These are phyloP conservation scores for Zelopaecilomyces penicillatus DNA, from an alignment of 2,329 filamentous ascomycete species.

Conservation along the genomic window DNA sequence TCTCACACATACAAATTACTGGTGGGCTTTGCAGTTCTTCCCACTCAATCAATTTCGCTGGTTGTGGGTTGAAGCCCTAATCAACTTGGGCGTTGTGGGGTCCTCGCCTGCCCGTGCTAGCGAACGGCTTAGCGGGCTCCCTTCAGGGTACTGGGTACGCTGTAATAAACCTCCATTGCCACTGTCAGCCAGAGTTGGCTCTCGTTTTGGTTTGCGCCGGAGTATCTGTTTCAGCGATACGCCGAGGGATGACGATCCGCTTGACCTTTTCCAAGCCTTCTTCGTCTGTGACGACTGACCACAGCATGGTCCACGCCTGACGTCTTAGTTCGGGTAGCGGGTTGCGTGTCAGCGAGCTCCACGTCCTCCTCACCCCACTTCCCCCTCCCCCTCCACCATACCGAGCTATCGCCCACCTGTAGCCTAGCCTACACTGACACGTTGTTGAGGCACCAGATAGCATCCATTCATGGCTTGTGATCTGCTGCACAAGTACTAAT, in stretches of 20 bases:
- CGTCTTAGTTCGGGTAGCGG: conserved; percentile 1
- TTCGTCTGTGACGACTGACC: neutral
- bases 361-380: no score
- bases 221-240: conserved; percentile 14
- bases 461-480: no score
- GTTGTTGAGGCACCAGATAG: no score
- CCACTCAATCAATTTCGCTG: conserved; percentile 14
- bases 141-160: neutral
- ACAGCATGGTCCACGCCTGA: conserved; percentile 6
- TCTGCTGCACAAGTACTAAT: no score
- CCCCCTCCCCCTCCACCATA: no score
- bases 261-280: neutral
- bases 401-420: no score
- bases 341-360: no score
- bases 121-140: no score
- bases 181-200: no score
- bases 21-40: conserved; percentile 1
- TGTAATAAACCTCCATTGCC: no score
- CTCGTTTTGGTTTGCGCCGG: conserved; percentile 5
- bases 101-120: no score
- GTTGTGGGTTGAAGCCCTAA: conserved; percentile 25
- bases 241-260: conserved; percentile 5
- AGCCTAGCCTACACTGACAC: no score
- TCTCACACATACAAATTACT: neutral
- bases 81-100: conserved; percentile 1